Evolutionary conservation across 768 basidiomycete species (phyloP).

Genomic region (Psilocybe sp.): DNA sequence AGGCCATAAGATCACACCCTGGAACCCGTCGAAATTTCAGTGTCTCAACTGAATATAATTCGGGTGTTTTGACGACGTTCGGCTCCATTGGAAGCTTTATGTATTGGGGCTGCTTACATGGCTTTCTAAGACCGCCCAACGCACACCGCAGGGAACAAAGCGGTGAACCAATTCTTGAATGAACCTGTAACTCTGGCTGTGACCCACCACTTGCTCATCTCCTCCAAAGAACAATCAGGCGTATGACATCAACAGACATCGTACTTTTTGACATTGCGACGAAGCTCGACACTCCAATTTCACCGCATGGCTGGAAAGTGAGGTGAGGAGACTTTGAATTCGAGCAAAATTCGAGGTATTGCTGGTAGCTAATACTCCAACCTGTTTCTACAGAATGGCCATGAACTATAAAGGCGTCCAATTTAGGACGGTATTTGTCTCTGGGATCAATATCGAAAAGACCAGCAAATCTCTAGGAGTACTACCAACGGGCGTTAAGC

Average conservation of each 20-base stretch:
- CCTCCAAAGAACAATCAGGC: not conserved
- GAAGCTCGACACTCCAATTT: constrained; percentile 11
- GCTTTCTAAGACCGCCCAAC: too few relatives aligned
- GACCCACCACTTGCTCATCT: too few relatives aligned
- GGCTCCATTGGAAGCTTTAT: too few relatives aligned
- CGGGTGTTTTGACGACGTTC: too few relatives aligned
- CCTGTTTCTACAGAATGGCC: constrained; percentile 7
- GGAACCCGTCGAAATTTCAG: too few relatives aligned
- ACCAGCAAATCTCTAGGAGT: constrained; percentile 20
- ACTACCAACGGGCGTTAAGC: constrained; percentile 20
- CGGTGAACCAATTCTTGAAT: too few relatives aligned
- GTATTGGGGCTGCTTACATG: too few relatives aligned
- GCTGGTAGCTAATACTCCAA: not conserved
- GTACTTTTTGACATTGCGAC: constrained; percentile 19
- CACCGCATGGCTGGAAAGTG: constrained; percentile 26
- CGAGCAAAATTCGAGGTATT: not conserved
- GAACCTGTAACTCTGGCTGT: too few relatives aligned
- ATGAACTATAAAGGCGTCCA: constrained; percentile 25
- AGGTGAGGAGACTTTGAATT: constrained; percentile 13
- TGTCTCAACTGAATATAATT: too few relatives aligned
- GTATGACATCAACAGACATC: constrained; percentile 14
- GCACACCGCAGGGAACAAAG: too few relatives aligned
- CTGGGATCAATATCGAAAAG: constrained; percentile 19
- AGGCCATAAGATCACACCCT: too few relatives aligned
- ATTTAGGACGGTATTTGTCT: constrained; percentile 21